Conservation (phyloP, 2,329 filamentous ascomycete genomes). For the Colletotrichum somersetense region DNA sequence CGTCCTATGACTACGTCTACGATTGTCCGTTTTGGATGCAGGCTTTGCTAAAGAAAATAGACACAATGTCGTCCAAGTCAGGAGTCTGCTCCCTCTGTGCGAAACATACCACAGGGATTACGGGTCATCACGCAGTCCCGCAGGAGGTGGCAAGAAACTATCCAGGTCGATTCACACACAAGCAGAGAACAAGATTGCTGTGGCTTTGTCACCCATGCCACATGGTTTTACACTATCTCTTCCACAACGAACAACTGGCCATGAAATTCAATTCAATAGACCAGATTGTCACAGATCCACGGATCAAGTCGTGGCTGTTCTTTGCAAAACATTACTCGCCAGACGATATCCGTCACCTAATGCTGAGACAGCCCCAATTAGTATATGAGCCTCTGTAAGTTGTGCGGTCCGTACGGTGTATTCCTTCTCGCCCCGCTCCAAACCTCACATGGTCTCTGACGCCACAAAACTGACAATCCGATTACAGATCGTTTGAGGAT, state of each 20-base stretch:
- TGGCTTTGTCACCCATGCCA: background rate
- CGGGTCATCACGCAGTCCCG: background rate
- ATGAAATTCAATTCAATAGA: background rate
- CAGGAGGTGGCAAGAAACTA: background rate
- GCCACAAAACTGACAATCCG: background rate
- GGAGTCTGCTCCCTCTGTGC: slow-evolving; percentile 4
- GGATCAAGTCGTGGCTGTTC: background rate
- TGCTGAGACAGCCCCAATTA: background rate
- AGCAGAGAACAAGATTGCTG: background rate
- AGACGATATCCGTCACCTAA: background rate
- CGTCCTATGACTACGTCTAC: background rate
- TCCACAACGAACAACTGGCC: background rate
- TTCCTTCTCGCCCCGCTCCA: background rate
- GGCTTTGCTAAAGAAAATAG: background rate
- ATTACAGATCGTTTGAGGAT: background rate
- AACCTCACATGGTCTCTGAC: background rate
- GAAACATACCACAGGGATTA: background rate
- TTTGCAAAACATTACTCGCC: background rate
- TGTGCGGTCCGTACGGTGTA: no score
- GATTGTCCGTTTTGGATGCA: background rate
- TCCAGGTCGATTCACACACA: background rate
- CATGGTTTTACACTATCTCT: background rate
- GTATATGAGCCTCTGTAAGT: background rate
- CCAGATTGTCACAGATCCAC: background rate
- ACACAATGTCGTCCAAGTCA: background rate